Conservation (phyloP, 805 yeast species). For the Groenewaldozyma salmanticensis region DNA sequence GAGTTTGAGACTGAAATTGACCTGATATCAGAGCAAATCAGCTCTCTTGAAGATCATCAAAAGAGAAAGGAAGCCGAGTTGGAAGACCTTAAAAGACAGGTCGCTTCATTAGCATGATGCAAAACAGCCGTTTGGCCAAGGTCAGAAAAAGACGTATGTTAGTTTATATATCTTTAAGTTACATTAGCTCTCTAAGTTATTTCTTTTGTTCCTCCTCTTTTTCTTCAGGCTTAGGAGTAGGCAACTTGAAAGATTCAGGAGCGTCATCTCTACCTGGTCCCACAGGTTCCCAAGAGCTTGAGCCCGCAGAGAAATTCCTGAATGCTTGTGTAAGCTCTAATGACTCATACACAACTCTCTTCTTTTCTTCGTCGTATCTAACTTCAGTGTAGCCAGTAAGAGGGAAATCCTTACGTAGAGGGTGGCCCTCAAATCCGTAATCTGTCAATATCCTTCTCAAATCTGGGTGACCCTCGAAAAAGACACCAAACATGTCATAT, state of each 20-base stretch:
- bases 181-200: conserved; percentile 11
- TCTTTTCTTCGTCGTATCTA: conserved; percentile 82
- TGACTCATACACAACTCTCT: conserved; percentile 83
- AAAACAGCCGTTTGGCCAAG: not conserved
- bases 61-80: conserved; percentile 53
- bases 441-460: conserved; percentile 84
- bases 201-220: conserved; percentile 34
- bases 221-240: conserved; percentile 70
- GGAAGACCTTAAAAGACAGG: conserved; percentile 30
- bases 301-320: conserved; percentile 82
- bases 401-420: conserved; percentile 86
- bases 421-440: conserved; percentile 89
- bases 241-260: conserved; percentile 73
- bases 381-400: conserved; percentile 87
- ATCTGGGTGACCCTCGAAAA: conserved; percentile 85
- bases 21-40: conserved; percentile 72
- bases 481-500: conserved; percentile 78
- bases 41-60: conserved; percentile 60
- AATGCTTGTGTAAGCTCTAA: conserved; percentile 86
- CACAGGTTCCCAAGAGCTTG: conserved; percentile 86
- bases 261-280: conserved; percentile 78
- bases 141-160: not conserved
- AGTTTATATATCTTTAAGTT: conserved; percentile 4
- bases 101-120: conserved; percentile 10
- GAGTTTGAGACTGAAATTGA: conserved; percentile 42